phyloP scores from a whole-genome alignment of 2,329 filamentous ascomycete species.

The Trichoderma sp. region DNA sequence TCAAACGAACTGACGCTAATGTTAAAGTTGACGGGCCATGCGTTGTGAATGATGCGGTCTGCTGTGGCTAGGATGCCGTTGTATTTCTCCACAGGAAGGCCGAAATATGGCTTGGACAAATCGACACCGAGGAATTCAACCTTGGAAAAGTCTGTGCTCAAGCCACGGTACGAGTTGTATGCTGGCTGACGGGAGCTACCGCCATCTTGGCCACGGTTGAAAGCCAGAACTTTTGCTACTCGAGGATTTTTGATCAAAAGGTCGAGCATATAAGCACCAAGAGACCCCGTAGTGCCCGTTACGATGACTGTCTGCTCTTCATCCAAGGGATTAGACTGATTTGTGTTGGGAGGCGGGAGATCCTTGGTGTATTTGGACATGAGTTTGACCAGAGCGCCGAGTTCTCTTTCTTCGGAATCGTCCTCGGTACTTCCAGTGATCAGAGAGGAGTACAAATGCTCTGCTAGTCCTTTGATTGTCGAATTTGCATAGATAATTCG shows the following conservation, averaged over 20 bases:
- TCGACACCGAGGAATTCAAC: conserved; percentile 54
- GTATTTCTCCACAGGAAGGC: conserved; percentile 21
- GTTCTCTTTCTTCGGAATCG: neutral
- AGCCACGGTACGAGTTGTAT: conserved; percentile 42
- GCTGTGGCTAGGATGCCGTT: conserved; percentile 19
- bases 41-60: conserved; percentile 53
- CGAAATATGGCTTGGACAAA: conserved; percentile 36
- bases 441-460: conserved; percentile 14
- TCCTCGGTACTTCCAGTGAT: conserved; percentile 25
- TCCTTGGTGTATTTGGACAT: conserved; percentile 36
- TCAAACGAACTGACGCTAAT: conserved; percentile 52
- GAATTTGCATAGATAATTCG: conserved; percentile 36
- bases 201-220: conserved; percentile 41
- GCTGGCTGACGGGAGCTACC: conserved; percentile 42
- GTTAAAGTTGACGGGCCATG: conserved; percentile 54
- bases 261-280: conserved; percentile 71
- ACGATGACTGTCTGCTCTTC: conserved; percentile 66
- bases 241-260: conserved; percentile 33
- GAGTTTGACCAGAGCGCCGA: conserved; percentile 26
- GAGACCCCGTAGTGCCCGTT: conserved; percentile 85
- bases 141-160: conserved; percentile 41
- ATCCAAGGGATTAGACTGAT: conserved; percentile 32
- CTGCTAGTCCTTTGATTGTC: conserved; percentile 33
- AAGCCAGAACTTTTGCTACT: conserved; percentile 32
- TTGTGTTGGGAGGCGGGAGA: conserved; percentile 28